Conservation (phyloP, 192 early-diverging fungal species). For the Coemansia sp. region DNA sequence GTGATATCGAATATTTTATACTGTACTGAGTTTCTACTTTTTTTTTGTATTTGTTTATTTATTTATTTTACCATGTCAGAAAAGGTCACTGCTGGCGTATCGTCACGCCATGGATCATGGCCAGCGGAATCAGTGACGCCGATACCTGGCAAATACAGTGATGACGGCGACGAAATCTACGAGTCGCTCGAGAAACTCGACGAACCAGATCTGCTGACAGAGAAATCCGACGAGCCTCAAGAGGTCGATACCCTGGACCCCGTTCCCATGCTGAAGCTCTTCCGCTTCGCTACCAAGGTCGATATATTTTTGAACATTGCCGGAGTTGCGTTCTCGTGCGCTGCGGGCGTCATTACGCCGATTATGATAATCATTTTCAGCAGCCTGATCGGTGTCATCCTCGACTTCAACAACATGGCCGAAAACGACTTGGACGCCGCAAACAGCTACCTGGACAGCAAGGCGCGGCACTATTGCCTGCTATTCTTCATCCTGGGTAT, state of each 20-base stretch:
- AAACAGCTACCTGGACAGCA: slow-evolving; percentile 24
- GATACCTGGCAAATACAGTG: neutral
- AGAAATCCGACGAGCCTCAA: neutral
- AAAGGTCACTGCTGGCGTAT: neutral
- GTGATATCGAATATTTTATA: too few relatives aligned
- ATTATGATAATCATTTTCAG: slow-evolving; percentile 23
- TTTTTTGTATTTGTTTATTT: neutral
- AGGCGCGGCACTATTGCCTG: slow-evolving; percentile 41
- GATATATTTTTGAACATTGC: slow-evolving; percentile 59
- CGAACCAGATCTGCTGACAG: slow-evolving; percentile 6
- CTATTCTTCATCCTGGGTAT: slow-evolving; percentile 42
- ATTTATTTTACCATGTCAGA: slow-evolving; percentile 6
- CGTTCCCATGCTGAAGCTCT: slow-evolving; percentile 59
- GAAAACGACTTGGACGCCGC: slow-evolving; percentile 10
- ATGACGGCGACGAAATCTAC: neutral
- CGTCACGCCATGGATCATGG: slow-evolving; percentile 6
- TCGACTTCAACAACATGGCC: slow-evolving; percentile 1
- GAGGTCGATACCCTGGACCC: slow-evolving; percentile 9
- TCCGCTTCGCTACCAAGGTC: slow-evolving; percentile 63
- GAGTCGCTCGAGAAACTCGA: slow-evolving; percentile 3
- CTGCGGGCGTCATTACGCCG: slow-evolving; percentile 46
- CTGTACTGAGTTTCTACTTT: neutral
- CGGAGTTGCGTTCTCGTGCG: slow-evolving; percentile 46
- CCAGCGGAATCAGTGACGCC: slow-evolving; percentile 4
- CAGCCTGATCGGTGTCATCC: slow-evolving; percentile 10